Evolutionary conservation across 345 rosid genomes (phyloP).

Genomic region (Lenwebbia sp.): DNA sequence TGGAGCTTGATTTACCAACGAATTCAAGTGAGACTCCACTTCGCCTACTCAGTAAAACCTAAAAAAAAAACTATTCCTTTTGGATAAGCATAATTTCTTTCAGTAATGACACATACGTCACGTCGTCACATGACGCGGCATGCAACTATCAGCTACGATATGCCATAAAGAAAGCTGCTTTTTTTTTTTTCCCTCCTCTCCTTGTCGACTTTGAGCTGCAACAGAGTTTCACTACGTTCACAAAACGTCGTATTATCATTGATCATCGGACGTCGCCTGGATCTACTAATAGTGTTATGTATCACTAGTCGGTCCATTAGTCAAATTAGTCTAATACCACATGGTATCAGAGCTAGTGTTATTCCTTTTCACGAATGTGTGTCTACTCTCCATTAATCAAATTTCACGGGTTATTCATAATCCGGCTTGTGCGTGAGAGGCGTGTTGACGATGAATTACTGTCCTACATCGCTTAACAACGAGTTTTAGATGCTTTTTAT

Average conservation of each 20-base stretch:
- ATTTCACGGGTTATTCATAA: too few relatives aligned
- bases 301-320: neutral
- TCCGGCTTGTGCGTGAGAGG: too few relatives aligned
- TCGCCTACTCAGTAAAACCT: neutral
- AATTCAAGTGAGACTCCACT: neutral
- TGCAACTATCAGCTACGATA: neutral
- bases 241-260: neutral
- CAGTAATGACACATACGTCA: neutral
- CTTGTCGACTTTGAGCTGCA: neutral
- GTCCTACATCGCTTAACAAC: too few relatives aligned
- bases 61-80: neutral
- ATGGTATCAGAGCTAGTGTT: too few relatives aligned
- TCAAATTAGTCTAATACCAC: too few relatives aligned
- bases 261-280: accelerated
- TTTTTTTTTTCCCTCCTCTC: neutral
- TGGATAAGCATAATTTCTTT: neutral
- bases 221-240: neutral
- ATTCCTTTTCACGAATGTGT: too few relatives aligned
- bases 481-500: too few relatives aligned
- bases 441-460: too few relatives aligned
- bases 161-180: neutral
- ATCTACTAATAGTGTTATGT: neutral
- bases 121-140: neutral
- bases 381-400: too few relatives aligned
- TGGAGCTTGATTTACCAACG: neutral